A percentile compares a stretch with the other conserved stretches of the same genome.
These are phyloP conservation scores for Coprinopsis cinerea DNA, from an alignment of 768 basidiomycete genomes.

Conservation along the genomic window DNA sequence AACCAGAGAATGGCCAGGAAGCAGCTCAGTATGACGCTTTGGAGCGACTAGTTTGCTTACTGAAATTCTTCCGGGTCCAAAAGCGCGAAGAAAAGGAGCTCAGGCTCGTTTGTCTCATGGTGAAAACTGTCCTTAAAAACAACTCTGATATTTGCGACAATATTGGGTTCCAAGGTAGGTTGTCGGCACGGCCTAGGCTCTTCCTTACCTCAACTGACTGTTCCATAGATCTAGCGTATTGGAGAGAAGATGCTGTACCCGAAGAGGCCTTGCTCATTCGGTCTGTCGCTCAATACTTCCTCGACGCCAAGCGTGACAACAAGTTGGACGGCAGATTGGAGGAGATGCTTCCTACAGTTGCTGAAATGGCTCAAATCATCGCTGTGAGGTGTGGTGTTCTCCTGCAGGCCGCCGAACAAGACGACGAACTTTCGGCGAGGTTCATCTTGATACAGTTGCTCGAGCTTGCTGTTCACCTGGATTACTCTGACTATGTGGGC, in stretches of 20 bases:
- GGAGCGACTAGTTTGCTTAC: too few species aligned
- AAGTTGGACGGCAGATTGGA: too few species aligned
- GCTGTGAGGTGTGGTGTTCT: slow-evolving; percentile 62
- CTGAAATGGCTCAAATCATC: slow-evolving; percentile 69
- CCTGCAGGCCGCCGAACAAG: slow-evolving; percentile 11
- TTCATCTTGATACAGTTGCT: slow-evolving; percentile 81
- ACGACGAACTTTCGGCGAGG: slow-evolving; percentile 34
- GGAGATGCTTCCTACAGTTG: slow-evolving; percentile 77
- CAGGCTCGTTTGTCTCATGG: too few species aligned
- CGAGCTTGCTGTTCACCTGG: slow-evolving; percentile 68
- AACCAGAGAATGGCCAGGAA: too few species aligned
- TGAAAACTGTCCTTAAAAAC: too few species aligned
- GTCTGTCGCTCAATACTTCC: slow-evolving; percentile 78
- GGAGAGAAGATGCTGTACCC: slow-evolving; percentile 48
- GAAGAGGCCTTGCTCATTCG: slow-evolving; percentile 79
- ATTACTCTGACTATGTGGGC: slow-evolving; percentile 91
- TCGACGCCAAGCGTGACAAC: slow-evolving; percentile 48
- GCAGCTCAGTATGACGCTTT: too few species aligned
- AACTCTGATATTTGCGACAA: slow-evolving; percentile 67
- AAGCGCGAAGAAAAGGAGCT: too few species aligned
- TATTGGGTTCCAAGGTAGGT: slow-evolving; percentile 64
- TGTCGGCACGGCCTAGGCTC: too few species aligned
- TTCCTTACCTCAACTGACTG: neutral
- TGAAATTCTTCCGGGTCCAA: too few species aligned
- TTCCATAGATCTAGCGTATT: neutral